Evolutionary conservation across 306 rosid genomes (phyloP).

Genomic region (Argentina anserina): DNA sequence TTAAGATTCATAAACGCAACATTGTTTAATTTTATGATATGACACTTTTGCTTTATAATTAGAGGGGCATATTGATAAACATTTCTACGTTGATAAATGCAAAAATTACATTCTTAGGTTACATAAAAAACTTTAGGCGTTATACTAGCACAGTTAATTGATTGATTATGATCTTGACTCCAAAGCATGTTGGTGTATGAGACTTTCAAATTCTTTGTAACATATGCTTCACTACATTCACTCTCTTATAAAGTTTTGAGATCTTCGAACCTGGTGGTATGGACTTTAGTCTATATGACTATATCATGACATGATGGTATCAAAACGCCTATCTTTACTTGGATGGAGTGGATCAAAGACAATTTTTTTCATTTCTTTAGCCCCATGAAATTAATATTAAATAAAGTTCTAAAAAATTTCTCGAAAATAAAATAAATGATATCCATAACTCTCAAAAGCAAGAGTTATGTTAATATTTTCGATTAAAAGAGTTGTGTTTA

Average conservation of each 20-base stretch:
- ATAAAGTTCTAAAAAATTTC: not conserved
- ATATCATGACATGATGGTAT: not conserved
- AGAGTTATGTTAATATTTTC: not conserved
- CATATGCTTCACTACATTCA: not conserved
- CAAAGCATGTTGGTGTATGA: too few species aligned
- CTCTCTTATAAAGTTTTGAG: not conserved
- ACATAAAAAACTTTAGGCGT: too few species aligned
- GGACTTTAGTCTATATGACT: not conserved
- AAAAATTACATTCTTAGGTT: too few species aligned
- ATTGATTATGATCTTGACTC: too few species aligned
- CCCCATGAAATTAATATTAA: not conserved
- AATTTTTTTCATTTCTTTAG: not conserved
- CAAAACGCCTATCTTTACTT: slow-evolving; percentile 8
- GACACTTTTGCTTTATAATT: too few species aligned
- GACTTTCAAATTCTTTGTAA: too few species aligned
- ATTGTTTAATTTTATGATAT: too few species aligned
- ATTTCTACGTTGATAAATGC: too few species aligned
- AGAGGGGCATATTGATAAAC: too few species aligned
- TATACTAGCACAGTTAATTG: too few species aligned
- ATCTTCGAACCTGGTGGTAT: not conserved
- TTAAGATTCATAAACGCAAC: fast-evolving
- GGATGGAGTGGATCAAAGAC: not conserved
- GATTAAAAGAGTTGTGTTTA: not conserved
- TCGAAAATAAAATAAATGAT: not conserved
- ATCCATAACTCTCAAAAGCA: not conserved